phyloP scores from a whole-genome alignment of 164 flowering plant genomes.

The Piper betle region DNA sequence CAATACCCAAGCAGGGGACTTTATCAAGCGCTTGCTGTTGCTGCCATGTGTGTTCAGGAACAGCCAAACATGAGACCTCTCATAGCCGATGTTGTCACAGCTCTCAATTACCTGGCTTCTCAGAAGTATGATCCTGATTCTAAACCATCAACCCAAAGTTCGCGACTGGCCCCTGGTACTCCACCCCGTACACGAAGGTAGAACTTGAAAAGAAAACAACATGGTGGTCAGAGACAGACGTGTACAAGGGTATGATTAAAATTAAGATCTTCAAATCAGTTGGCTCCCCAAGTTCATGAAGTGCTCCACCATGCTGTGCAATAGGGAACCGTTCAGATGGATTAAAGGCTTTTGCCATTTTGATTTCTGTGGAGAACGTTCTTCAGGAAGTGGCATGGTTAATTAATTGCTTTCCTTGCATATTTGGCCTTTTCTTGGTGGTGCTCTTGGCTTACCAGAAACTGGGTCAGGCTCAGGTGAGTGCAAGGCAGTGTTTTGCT shows the following conservation, averaged over 20 bases:
- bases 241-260: conserved; percentile 8
- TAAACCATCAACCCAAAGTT: conserved; percentile 27
- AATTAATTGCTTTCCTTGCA: not conserved
- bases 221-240: conserved; percentile 6
- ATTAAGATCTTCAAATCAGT: not conserved
- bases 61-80: conserved; percentile 73
- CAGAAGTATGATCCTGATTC: conserved; percentile 41
- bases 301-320: not conserved
- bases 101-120: conserved; percentile 61
- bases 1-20: conserved; percentile 66
- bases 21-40: conserved; percentile 86
- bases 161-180: conserved; percentile 29
- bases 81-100: conserved; percentile 86
- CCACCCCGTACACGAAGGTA: conserved; percentile 30
- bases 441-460: conserved; percentile 11
- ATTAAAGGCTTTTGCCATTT: not conserved
- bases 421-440: conserved; percentile 5
- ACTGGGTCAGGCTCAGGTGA: conserved; percentile 13
- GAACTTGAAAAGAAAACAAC: conserved; percentile 9
- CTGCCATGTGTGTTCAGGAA: conserved; percentile 94
- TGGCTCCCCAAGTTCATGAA: not conserved
- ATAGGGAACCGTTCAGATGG: not conserved
- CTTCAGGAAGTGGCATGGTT: conserved; percentile 1
- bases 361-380: not conserved
- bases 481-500: conserved; percentile 4